Evolutionary conservation across 805 yeast genomes (phyloP).

Genomic region (Sugiyamaella americana): DNA sequence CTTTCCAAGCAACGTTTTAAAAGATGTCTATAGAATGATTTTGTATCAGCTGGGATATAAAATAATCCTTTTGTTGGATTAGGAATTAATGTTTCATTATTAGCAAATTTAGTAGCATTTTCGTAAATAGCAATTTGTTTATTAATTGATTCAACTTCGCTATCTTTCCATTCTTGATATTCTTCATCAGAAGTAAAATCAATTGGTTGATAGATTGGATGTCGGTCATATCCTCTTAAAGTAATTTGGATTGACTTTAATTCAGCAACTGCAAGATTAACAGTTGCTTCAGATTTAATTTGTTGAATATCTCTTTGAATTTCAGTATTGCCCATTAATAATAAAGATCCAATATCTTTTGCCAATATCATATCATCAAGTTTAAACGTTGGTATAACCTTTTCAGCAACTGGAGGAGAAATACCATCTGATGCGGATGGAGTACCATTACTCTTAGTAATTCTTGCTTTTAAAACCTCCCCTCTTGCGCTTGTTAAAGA

Average conservation of each 20-base stretch:
- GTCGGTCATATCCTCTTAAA: slow-evolving; percentile 28
- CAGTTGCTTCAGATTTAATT: slow-evolving; percentile 38
- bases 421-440: slow-evolving; percentile 1
- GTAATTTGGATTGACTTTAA: slow-evolving; percentile 21
- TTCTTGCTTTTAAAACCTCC: slow-evolving; percentile 9
- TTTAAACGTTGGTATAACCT: slow-evolving; percentile 35
- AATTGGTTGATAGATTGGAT: slow-evolving; percentile 27
- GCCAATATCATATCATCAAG: slow-evolving; percentile 51
- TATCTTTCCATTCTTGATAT: slow-evolving; percentile 40
- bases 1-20: slow-evolving; percentile 39
- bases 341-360: slow-evolving; percentile 42
- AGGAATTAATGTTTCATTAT: neutral
- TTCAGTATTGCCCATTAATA: slow-evolving; percentile 41
- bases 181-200: slow-evolving; percentile 35
- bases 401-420: slow-evolving; percentile 37
- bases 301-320: slow-evolving; percentile 51
- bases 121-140: slow-evolving; percentile 24
- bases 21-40: slow-evolving; percentile 38
- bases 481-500: slow-evolving; percentile 11
- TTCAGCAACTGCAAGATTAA: slow-evolving; percentile 31
- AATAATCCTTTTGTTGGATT: slow-evolving; percentile 15
- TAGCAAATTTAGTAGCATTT: neutral
- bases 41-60: slow-evolving; percentile 39
- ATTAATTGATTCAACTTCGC: slow-evolving; percentile 33
- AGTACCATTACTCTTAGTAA: slow-evolving; percentile 1